Base-by-base conservation (phyloP, 225 moss, liverwort and hornwort genomes). In the Lunularia cruciata region DNA sequence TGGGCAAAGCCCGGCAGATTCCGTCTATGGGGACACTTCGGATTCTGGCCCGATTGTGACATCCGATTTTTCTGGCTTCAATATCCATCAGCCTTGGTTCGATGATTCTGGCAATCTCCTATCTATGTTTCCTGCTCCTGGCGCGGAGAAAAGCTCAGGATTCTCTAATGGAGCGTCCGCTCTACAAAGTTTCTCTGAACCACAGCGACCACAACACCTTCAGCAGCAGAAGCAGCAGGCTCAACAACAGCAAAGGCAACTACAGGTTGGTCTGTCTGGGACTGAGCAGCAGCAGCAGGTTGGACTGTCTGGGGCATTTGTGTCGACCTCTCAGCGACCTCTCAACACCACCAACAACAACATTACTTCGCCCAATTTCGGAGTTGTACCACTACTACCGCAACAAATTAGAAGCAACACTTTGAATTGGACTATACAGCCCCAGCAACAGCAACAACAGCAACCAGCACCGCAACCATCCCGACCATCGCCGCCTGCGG, bases 1-100 rank as follows among this genome's bases (percentile, higher is more conserved):
- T 11, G 33, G 34, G 32, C 78, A 65, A 27, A 75, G 71, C 46
- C 75, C 71, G 0, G 36, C 67, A 2, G 62, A 67, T 72, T 75
- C 79, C 13, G 57, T 63, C 3, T 72, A 57, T 16, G 40, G 34
- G n/a, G 73, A 59, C 38, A 52, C 57, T 43, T 33, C 64, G 9
- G 79, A 75, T 31, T 62, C 67, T n/a, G 66, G 67, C 23, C 57
- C 65, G 0, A 27, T 60, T 54, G 35, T 64, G 55, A 47, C 46
- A 27, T 47, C 57, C 22, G 73, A 45, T 53, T 42, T 65, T 0
- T 20, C 60, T 10, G 8, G 33, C 15, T 38, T 38, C 22, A 38
- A 22, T 23, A 22, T 60, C 38, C 36, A 60, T 38, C 34, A 59
- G 36, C 20, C 40, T 3, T 75, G 66, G 75, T 71, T 79, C 30